Conservation (phyloP, 1,284 basidiomycete species). For the Melampsora larici-populina region DNA sequence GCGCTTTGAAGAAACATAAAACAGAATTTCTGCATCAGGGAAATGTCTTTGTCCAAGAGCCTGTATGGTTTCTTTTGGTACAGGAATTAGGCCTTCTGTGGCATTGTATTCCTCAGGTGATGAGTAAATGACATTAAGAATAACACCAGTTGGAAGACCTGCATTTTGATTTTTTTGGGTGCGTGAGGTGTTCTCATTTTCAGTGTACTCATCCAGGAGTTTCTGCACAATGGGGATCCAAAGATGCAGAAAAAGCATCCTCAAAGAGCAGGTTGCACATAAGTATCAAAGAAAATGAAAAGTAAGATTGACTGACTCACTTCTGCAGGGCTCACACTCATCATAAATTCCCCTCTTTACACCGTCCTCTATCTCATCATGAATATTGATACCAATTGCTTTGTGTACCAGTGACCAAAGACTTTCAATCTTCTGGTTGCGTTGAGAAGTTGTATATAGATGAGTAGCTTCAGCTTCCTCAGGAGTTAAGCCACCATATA, state of each 20-base stretch:
- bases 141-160: neutral
- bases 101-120: constrained; percentile 7
- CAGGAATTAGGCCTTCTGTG: constrained; percentile 6
- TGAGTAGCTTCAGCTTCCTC: neutral
- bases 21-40: neutral
- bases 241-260: constrained; percentile 8
- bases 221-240: constrained; percentile 4
- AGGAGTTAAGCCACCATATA: neutral
- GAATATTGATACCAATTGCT: neutral
- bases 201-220: neutral
- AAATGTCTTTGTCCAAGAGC: constrained; percentile 1
- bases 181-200: neutral
- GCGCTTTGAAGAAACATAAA: neutral
- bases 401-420: constrained; percentile 14
- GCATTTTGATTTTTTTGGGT: neutral
- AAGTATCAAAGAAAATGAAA: neutral
- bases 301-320: neutral
- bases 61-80: neutral
- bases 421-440: constrained; percentile 19
- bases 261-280: neutral
- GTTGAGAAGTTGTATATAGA: neutral
- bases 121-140: constrained; percentile 6
- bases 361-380: neutral
- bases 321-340: neutral
- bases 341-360: no score